A percentile compares a stretch with the other conserved stretches of the same genome.
phyloP scores from a whole-genome alignment of 2,329 filamentous ascomycete species.

The Colletotrichum sp. region DNA sequence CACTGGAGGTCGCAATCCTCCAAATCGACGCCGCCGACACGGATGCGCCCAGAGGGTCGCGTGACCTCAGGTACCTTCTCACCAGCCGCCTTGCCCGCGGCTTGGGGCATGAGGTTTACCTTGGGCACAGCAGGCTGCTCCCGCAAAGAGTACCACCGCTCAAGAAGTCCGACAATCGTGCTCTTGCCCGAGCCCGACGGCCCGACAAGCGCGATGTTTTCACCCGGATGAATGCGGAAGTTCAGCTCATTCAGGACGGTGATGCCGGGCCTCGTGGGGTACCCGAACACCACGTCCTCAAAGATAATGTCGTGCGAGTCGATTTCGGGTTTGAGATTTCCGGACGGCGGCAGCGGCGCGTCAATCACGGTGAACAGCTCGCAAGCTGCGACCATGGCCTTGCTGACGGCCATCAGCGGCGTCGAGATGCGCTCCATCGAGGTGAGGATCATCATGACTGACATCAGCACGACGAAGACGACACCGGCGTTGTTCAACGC shows the following conservation, averaged over 20 bases:
- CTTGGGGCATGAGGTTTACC: background rate
- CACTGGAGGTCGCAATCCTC: slow-evolving; percentile 37
- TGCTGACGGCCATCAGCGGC: slow-evolving; percentile 39
- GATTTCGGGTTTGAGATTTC: slow-evolving; percentile 27
- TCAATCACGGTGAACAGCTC: slow-evolving; percentile 34
- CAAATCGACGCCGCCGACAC: slow-evolving; percentile 18
- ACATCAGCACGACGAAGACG: slow-evolving; percentile 42
- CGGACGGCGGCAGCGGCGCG: slow-evolving; percentile 23
- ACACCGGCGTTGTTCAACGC: slow-evolving; percentile 39
- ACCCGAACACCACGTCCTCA: slow-evolving; percentile 29
- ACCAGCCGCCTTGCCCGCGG: background rate
- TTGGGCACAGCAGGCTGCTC: slow-evolving; percentile 11
- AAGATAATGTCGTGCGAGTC: slow-evolving; percentile 22
- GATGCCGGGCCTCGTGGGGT: slow-evolving; percentile 32
- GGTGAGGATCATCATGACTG: slow-evolving; percentile 41
- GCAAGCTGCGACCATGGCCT: slow-evolving; percentile 32
- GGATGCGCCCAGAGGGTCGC: slow-evolving; percentile 14
- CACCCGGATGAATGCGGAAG: slow-evolving; percentile 25
- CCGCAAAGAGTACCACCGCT: slow-evolving; percentile 42
- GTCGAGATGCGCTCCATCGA: slow-evolving; percentile 41
- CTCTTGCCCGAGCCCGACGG: slow-evolving; percentile 50
- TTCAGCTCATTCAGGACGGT: slow-evolving; percentile 37
- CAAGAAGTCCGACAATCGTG: slow-evolving; percentile 45
- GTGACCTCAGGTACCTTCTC: background rate
- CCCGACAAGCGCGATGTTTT: slow-evolving; percentile 44